Evolutionary conservation across 306 rosid species (phyloP).

Genomic region (Casuarina glauca): DNA sequence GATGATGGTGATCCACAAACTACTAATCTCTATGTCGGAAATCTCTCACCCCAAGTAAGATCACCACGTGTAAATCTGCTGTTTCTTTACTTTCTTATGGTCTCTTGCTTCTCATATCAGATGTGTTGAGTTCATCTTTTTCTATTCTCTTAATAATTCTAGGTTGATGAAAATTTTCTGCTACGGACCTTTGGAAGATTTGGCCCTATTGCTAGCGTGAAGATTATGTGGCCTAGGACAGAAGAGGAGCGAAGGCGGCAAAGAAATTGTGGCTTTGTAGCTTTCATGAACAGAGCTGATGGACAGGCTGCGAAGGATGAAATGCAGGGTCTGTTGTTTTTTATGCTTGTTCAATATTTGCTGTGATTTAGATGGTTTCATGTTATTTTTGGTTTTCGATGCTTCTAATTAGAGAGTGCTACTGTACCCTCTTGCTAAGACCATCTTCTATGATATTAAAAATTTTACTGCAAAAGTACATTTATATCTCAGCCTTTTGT

Average conservation of each 20-base stretch:
- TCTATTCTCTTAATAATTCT: slow-evolving; percentile 22
- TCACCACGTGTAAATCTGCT: neutral
- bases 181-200: slow-evolving; percentile 99
- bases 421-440: neutral
- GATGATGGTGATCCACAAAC: slow-evolving; percentile 99
- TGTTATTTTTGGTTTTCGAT: too few species aligned
- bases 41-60: slow-evolving; percentile 90
- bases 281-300: slow-evolving; percentile 98
- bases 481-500: neutral
- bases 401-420: neutral
- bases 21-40: slow-evolving; percentile 97
- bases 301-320: slow-evolving; percentile 99
- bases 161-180: slow-evolving; percentile 99
- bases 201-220: slow-evolving; percentile 99
- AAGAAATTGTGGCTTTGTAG: slow-evolving; percentile 99
- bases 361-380: neutral
- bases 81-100: slow-evolving; percentile 13
- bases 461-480: neutral
- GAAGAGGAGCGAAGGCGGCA: slow-evolving; percentile 98
- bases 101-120: slow-evolving; percentile 19
- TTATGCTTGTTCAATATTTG: neutral
- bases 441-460: neutral
- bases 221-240: slow-evolving; percentile 99
- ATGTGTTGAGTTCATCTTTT: slow-evolving; percentile 27
- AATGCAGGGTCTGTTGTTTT: slow-evolving; percentile 81